Percentiles rank a stretch among this genome's conserved stretches.
These are phyloP conservation scores for Pythium inflatum DNA, from an alignment of 352 stramenopile genomes.

Conservation along the genomic window DNA sequence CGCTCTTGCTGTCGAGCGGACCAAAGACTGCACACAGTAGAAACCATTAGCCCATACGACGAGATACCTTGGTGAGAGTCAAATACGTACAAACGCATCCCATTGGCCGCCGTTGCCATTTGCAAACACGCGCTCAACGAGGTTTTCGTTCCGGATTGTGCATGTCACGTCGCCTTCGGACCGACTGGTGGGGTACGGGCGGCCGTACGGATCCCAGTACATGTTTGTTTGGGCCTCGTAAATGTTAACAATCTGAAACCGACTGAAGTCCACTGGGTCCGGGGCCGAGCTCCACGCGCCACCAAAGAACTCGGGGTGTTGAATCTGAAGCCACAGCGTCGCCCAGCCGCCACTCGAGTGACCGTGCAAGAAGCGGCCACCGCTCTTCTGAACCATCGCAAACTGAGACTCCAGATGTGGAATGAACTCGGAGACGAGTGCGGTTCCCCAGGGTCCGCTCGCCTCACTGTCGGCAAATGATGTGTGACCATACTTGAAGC, in stretches of 20 bases:
- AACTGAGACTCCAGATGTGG: slow-evolving; percentile 66
- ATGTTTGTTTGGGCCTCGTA: slow-evolving; percentile 73
- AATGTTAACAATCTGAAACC: slow-evolving; percentile 73
- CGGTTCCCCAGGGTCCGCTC: slow-evolving; percentile 72
- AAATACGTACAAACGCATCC: slow-evolving; percentile 73
- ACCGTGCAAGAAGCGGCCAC: slow-evolving; percentile 65
- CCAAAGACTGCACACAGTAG: slow-evolving; percentile 60
- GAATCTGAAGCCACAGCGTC: slow-evolving; percentile 75
- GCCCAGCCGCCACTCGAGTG: slow-evolving; percentile 77
- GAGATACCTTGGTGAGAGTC: not conserved
- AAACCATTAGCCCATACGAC: not conserved
- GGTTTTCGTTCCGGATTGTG: slow-evolving; percentile 75
- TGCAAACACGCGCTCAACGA: slow-evolving; percentile 64
- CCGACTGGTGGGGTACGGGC: slow-evolving; percentile 62
- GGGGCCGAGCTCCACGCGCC: slow-evolving; percentile 76
- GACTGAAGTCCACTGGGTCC: slow-evolving; percentile 71
- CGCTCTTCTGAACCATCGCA: slow-evolving; percentile 34
- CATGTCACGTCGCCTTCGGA: slow-evolving; percentile 51
- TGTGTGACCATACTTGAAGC: slow-evolving; percentile 77
- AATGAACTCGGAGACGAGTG: slow-evolving; percentile 72
- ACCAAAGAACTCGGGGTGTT: slow-evolving; percentile 74
- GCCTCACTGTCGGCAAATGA: slow-evolving; percentile 70
- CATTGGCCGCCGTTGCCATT: slow-evolving; percentile 77
- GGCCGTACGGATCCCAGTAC: slow-evolving; percentile 69
- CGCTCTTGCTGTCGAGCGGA: slow-evolving; percentile 44